phyloP scores from a whole-genome alignment of 2,329 filamentous ascomycete species.

The Neofusicoccum sp. region DNA sequence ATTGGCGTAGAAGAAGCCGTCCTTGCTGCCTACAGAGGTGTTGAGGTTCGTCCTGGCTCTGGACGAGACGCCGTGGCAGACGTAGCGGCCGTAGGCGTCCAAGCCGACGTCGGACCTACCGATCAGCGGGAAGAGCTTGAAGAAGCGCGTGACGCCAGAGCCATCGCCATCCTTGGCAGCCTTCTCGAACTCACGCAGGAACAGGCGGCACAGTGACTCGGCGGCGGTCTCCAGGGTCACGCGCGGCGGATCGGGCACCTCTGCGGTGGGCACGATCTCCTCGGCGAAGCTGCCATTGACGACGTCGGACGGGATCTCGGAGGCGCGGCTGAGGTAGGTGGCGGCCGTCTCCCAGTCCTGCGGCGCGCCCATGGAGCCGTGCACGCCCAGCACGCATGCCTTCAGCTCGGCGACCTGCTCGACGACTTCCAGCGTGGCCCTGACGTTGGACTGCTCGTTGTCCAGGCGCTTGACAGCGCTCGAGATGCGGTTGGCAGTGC shows the following conservation, averaged over 20 bases:
- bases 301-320: conserved; percentile 78
- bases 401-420: conserved; percentile 97
- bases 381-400: conserved; percentile 90
- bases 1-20: conserved; percentile 89
- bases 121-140: conserved; percentile 96
- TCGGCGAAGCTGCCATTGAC: conserved; percentile 84
- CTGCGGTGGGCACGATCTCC: conserved; percentile 89
- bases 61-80: conserved; percentile 90
- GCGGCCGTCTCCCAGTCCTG: conserved; percentile 99
- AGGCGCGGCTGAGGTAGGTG: conserved; percentile 81
- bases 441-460: conserved; percentile 86
- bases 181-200: conserved; percentile 92
- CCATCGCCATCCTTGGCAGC: conserved; percentile 86
- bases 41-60: conserved; percentile 80
- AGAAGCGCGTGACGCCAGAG: conserved; percentile 89
- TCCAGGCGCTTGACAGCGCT: conserved; percentile 86
- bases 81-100: conserved; percentile 93
- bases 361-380: conserved; percentile 94
- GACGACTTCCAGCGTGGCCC: conserved; percentile 86
- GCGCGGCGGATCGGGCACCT: conserved; percentile 89
- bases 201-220: conserved; percentile 86
- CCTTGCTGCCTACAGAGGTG: conserved; percentile 65
- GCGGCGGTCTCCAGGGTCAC: conserved; percentile 85
- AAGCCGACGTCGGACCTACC: conserved; percentile 84
- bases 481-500: conserved; percentile 83